Evolutionary conservation across 345 rosid species (phyloP), one percentile per base, ranked within the genome.

Genomic region (Moricandia moricandioides): DNA sequence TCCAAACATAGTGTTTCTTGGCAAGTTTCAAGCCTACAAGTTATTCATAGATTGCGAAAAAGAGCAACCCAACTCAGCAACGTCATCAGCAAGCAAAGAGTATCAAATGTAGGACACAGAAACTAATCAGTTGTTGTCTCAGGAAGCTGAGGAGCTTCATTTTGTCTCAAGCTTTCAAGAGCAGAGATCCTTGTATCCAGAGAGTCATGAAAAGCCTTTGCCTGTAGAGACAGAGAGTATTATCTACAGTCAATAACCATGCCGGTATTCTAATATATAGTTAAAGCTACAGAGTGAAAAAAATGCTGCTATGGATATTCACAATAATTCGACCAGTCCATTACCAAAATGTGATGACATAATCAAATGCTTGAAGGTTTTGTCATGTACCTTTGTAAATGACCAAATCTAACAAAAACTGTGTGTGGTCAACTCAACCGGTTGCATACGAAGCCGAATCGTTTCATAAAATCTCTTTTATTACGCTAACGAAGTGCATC

Each of bases 181-280:
- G 79, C 60, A 24, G 88, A 86, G 76, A 94, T 87, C 79, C 96
- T 84, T 70, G 83, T 82, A 70, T 94, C 95, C 56, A 94, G 81
- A 3, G 96, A 85, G 31, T 85, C 88, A 3, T 88, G 90, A 49
- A 88, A 82, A 26, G 83, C 74, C 82, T 86, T 85, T 69, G 87
- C 88, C 98, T 89, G 81, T 17, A 70, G 61, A 67, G 64, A 13
- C 57, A 78, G n/a, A 72, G 14, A 60, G n/a, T 17, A 16, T 5
- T 30, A 70, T 70, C 37, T 27, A 69, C 12, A 18, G 67, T 79
- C 49, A 68, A 13, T 43, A 27, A 17, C 61, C 34, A 73, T 35
- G 24, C 14, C 3, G 0, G 4, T 17, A 39, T 13, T 7, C 56
- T 43, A 43, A 6, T 13, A 54, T 13, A n/a, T 45, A 16, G 3